Evolutionary conservation across 306 rosid genomes (phyloP), one percentile per base, ranked within the genome.

Genomic region (Quercus dentata): DNA sequence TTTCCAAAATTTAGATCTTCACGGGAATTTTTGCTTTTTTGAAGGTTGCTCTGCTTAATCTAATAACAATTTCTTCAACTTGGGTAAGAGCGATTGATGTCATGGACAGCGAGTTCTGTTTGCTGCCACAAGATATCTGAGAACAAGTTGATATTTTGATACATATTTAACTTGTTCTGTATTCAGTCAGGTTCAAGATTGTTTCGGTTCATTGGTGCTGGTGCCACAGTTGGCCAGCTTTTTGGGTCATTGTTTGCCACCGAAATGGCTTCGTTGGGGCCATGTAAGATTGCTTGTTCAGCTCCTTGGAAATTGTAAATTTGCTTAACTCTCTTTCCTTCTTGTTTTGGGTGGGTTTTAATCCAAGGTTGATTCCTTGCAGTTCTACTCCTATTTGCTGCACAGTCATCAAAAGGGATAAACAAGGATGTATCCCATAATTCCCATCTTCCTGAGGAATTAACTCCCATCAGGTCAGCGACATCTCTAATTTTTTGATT

Each of bases 171-270:
- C 79, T 81, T 85, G 73, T 78, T 74, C 21, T 72, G 82, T 73
- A 63, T 93, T 89, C 99, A 95, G 99, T 95, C 99, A 91, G 99
- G 99, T 90, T 89, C 98, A 75, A 95, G 98, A 93, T 88, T 95
- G 80, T 95, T 95, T 68, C 96, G 97, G 73, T 95, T 95, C 83
- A 89, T 95, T 77, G 99, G 98, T 78, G 98, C 98, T 77, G 99
- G 99, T 70, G 99, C 99, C 73, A 95, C 99, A 17, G 98, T 95
- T n/a, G 99, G 98, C 77, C 99, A 95, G 85, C 90, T 95, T 65
- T 91, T 88, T 75, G 99, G 98, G 79, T 93, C 99, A 41, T 76
- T 93, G 74, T 91, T 95, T 89, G 99, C 98, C 58, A 86, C 97
- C 0, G 97, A 84, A 85, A 87, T 95, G 98, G 97, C 98, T 82